Evolutionary conservation across 129 eudicot genomes (phyloP).

Genomic region (Artemisia tridentata): DNA sequence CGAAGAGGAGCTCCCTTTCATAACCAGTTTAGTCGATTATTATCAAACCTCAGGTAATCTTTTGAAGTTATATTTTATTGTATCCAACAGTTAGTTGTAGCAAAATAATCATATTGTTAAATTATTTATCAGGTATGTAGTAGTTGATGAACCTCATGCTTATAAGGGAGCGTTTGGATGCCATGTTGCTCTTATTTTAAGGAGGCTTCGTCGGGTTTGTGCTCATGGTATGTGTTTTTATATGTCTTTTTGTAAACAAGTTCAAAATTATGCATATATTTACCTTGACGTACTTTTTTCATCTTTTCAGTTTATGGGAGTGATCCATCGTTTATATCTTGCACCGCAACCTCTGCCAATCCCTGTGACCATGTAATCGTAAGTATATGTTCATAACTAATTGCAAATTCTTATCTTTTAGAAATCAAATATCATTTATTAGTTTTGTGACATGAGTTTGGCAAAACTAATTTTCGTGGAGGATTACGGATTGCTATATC

Average conservation of each 20-base stretch:
- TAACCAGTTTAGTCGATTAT: constrained; percentile 58
- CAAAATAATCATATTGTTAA: background rate
- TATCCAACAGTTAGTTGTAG: background rate
- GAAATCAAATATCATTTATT: background rate
- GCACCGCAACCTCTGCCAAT: constrained; percentile 95
- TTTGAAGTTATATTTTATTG: constrained; percentile 16
- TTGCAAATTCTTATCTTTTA: background rate
- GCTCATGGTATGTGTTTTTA: constrained; percentile 58
- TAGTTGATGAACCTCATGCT: constrained; percentile 92
- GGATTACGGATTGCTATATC: too few species aligned
- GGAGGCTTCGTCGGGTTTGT: constrained; percentile 84
- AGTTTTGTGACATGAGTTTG: too few species aligned
- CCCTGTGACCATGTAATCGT: constrained; percentile 90
- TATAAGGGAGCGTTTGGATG: constrained; percentile 97
- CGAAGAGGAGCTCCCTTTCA: too few species aligned
- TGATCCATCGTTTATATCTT: constrained; percentile 82
- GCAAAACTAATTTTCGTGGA: too few species aligned
- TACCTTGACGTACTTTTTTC: constrained; percentile 19
- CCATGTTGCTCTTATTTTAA: constrained; percentile 81
- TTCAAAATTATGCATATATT: background rate
- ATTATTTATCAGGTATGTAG: constrained; percentile 50
- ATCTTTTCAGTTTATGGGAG: constrained; percentile 80
- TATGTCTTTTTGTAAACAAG: background rate
- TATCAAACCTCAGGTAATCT: constrained; percentile 78
- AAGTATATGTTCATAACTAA: constrained; percentile 21